A percentile compares a stretch with the other conserved stretches of the same genome.
Conservation (phyloP, 2,329 filamentous ascomycete species). For the Arthrinium phaeospermum region DNA sequence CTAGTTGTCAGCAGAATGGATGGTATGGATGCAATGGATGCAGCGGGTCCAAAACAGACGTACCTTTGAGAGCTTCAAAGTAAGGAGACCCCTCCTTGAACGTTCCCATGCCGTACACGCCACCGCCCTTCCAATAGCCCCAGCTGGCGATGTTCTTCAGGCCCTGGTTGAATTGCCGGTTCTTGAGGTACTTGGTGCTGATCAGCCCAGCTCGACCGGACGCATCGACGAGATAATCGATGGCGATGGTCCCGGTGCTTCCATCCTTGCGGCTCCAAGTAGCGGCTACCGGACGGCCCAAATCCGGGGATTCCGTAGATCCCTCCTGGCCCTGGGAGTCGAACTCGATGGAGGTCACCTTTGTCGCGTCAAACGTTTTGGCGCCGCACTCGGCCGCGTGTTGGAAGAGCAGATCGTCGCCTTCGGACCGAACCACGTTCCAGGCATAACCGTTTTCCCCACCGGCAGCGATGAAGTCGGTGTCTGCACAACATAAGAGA, state of each 20-base stretch:
- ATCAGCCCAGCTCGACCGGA: constrained; percentile 52
- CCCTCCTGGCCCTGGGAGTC: background rate
- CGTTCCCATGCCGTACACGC: constrained; percentile 36
- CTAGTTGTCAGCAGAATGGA: constrained; percentile 39
- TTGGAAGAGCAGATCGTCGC: constrained; percentile 50
- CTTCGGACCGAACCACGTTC: constrained; percentile 54
- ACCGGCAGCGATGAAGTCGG: constrained; percentile 48
- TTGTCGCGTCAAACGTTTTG: constrained; percentile 47
- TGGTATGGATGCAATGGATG: background rate
- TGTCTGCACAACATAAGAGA: constrained; percentile 44
- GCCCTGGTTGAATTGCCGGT: constrained; percentile 51
- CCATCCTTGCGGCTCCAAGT: constrained; percentile 37
- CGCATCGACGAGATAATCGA: constrained; percentile 56
- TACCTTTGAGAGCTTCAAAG: constrained; percentile 9
- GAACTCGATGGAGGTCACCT: constrained; percentile 43
- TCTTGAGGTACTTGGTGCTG: constrained; percentile 55
- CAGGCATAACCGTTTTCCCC: constrained; percentile 48
- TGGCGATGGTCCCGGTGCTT: constrained; percentile 43
- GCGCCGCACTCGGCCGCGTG: constrained; percentile 48
- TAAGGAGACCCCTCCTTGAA: background rate
- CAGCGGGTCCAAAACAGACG: background rate
- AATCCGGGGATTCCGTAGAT: constrained; percentile 21
- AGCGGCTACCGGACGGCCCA: constrained; percentile 43
- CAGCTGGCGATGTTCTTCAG: constrained; percentile 57
- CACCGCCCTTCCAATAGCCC: constrained; percentile 51